Conservation (phyloP, 2,329 filamentous ascomycete species). For the Xylaria sp. region DNA sequence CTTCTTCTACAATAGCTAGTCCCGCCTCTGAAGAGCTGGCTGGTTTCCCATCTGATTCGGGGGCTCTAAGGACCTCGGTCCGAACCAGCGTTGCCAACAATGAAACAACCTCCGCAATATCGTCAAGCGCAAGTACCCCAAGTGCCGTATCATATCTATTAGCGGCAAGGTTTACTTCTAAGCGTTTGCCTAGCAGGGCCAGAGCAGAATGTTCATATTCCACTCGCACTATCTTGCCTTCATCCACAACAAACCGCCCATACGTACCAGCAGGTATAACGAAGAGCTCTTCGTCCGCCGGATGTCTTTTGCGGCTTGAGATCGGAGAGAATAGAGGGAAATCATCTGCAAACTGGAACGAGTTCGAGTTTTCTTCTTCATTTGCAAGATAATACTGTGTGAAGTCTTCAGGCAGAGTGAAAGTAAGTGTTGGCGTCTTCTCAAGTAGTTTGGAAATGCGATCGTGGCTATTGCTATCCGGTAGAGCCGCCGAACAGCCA, state of each 20-base stretch:
- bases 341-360: slow-evolving; percentile 73
- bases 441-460: slow-evolving; percentile 73
- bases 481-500: slow-evolving; percentile 58
- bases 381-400: slow-evolving; percentile 79
- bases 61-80: slow-evolving; percentile 57
- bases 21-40: slow-evolving; percentile 49
- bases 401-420: slow-evolving; percentile 78
- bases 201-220: slow-evolving; percentile 85
- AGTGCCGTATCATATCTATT: slow-evolving; percentile 65
- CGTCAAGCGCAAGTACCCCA: slow-evolving; percentile 66
- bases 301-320: slow-evolving; percentile 58
- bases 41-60: slow-evolving; percentile 38
- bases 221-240: slow-evolving; percentile 78
- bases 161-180: slow-evolving; percentile 74
- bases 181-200: slow-evolving; percentile 79
- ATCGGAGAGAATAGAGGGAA: slow-evolving; percentile 70
- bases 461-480: slow-evolving; percentile 52
- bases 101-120: slow-evolving; percentile 77
- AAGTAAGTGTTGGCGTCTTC: slow-evolving; percentile 78
- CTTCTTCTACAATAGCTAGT: slow-evolving; percentile 67
- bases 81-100: slow-evolving; percentile 78
- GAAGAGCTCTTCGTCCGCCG: slow-evolving; percentile 63
- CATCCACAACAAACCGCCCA: slow-evolving; percentile 80
- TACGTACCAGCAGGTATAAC: slow-evolving; percentile 73
- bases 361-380: slow-evolving; percentile 87